Evolutionary conservation across 495 filamentous ascomycete species (phyloP), one percentile per base, ranked within the genome.

Genomic region (Hypoxylon fuscum): DNA sequence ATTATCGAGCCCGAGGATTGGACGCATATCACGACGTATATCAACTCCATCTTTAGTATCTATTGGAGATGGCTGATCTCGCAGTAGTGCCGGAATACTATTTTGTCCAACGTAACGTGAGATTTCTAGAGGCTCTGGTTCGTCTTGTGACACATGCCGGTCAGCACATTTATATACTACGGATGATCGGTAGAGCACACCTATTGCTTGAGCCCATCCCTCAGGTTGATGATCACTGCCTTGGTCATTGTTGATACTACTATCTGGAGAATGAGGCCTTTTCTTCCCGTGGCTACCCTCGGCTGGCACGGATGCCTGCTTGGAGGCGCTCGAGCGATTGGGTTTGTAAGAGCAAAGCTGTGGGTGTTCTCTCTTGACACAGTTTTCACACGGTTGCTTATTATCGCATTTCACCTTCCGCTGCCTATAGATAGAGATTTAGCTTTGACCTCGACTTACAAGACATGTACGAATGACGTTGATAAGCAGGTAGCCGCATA

Each of bases 1-100:
- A 59, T 92, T 92, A 67, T 94, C 90, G 14, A 95, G 83, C 10
- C 90, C 91, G 31, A 95, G 81, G 22, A 93, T 88, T 3, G 90
- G 90, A 32, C 92, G 78, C 73, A 95, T 91, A 61, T 88, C 90
- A 66, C 77, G 73, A 46, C 81, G 78, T 37, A 85, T 83, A 59
- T 78, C 79, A 55, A 70, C 72, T 21, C 81, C 79, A 47, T 73
- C 77, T 22, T 75, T 74, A 41, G 74, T 76, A 46, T 81, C 78
- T 62, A 71, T 76, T 20, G 73, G 70, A 11, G 77, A 73, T 6
- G 81, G 75, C 63, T 83, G 81, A 47, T 89, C 88, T 66, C 91
- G 86, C 44, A 93, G 68, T 15, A 93, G 76, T 18, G 82, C 85
- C 31, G 82, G 84, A 29, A 86, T 84, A 77, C 81, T 87, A 77